Evolutionary conservation across 768 basidiomycete species (phyloP).

Genomic region (Termitomyces sp.): DNA sequence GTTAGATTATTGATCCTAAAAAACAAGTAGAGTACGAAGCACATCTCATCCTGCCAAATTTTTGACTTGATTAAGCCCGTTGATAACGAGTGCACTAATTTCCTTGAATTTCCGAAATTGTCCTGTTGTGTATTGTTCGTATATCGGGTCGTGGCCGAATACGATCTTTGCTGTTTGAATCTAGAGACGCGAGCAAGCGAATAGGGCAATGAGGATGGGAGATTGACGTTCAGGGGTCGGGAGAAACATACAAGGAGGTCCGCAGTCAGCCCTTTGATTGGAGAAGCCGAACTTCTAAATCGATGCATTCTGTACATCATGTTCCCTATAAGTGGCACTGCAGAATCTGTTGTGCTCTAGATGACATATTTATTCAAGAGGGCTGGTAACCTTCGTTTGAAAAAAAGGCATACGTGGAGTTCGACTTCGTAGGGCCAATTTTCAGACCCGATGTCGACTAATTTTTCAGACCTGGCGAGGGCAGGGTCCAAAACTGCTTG

Average conservation of each 20-base stretch:
- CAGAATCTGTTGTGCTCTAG: conserved; percentile 54
- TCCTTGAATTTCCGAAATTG: conserved; percentile 32
- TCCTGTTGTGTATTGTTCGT: conserved; percentile 51
- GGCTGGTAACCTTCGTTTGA: not conserved
- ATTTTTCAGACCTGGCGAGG: conserved; percentile 35
- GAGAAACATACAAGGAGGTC: conserved; percentile 62
- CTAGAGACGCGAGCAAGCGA: conserved; percentile 29
- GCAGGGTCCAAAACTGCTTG: conserved; percentile 64
- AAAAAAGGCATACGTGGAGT: conserved; percentile 44
- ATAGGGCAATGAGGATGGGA: not conserved
- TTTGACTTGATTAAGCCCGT: not conserved
- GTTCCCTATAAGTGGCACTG: conserved; percentile 40
- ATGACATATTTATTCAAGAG: conserved; percentile 1
- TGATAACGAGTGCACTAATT: conserved; percentile 8
- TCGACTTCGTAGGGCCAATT: conserved; percentile 80
- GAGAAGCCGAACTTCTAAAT: conserved; percentile 70
- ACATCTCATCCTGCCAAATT: not conserved
- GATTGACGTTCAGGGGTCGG: not conserved
- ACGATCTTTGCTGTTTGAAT: conserved; percentile 66
- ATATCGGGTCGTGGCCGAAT: conserved; percentile 43
- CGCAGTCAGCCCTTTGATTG: conserved; percentile 79
- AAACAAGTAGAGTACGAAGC: not conserved
- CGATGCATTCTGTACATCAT: conserved; percentile 77
- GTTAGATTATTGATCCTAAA: too few species aligned
- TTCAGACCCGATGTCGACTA: conserved; percentile 56